Base-by-base conservation (phyloP, 768 basidiomycete genomes). In the Pleurotus giganteus region DNA sequence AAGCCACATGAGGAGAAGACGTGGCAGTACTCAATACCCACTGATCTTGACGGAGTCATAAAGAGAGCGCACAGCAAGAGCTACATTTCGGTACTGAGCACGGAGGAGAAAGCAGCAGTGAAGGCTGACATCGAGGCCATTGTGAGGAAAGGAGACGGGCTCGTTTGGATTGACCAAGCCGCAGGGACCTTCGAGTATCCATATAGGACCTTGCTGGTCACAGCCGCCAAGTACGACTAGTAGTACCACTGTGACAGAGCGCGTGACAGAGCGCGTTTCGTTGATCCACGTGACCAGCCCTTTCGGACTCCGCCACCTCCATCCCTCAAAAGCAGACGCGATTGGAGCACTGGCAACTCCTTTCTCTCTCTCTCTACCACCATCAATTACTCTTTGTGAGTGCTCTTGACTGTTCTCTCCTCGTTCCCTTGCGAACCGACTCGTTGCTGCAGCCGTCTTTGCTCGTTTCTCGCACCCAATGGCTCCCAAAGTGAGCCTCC, bases 11-110 rank as follows among this genome's bases (percentile, higher is more conserved):
- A 84, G 56, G 83, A 89, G 63, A 74, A 77, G 57, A 63, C 69
- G 26, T 88, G 83, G 78, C 55, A 63, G 1, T 85, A 86, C 61
- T 61, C 68, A 4, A 66, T 88, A 9, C 72, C 74, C 5, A 76
- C 80, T 0, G 85, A 81, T 1, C 71, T 77, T 28, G 74, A 88
- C 9, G 73, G 73, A 17, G 83, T 79, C 5, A 70, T 90, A 32
- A 75, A 91, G 51, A 75, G 94, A 47, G 85, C 85, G 1, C 74
- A 76, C 55, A 92, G 85, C 70, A 97, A 96, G 74, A 94, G 91
- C 60, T 97, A 94, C 68, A 83, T 94, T 41, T 77, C 88, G 0
- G 68, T 86, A 19, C 74, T 88, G 31, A 70, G 78, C 2, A 79
- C 78, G 2, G 78, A 78, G n/a, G 79, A 84, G 61, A 87, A 81